Percentiles rank a stretch among this genome's conserved stretches.
phyloP scores from a whole-genome alignment of 768 basidiomycete species.

The Agrocybe praecox region DNA sequence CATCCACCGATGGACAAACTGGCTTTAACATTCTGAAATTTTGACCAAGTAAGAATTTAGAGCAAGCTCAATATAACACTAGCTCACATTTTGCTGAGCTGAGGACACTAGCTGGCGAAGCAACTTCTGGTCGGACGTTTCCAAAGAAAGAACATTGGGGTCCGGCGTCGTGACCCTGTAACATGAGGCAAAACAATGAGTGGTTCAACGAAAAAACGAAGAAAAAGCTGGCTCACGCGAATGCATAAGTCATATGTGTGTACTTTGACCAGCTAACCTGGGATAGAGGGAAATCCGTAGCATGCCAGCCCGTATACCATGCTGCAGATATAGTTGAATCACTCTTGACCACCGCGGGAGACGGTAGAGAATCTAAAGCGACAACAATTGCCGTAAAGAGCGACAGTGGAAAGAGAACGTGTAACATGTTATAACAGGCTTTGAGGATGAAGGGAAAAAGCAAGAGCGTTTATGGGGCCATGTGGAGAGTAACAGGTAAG shows the following conservation, averaged over 20 bases:
- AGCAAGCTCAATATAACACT: not conserved
- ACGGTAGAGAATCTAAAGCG: constrained; percentile 10
- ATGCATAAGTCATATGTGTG: constrained; percentile 58
- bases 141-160: constrained; percentile 32
- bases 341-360: constrained; percentile 13
- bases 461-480: not conserved
- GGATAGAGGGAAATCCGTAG: constrained; percentile 40
- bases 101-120: constrained; percentile 57
- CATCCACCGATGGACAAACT: constrained; percentile 69
- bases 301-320: constrained; percentile 54
- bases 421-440: not conserved
- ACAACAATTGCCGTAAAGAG: constrained; percentile 11
- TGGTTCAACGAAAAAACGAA: constrained; percentile 1
- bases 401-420: constrained; percentile 6
- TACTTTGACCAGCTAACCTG: constrained; percentile 54
- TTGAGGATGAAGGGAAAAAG: not conserved
- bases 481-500: not conserved
- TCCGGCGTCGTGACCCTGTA: constrained; percentile 42
- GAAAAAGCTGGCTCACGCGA: constrained; percentile 46
- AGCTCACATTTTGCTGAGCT: constrained; percentile 41
- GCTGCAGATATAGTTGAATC: constrained; percentile 33
- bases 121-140: constrained; percentile 44
- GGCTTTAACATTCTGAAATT: constrained; percentile 61
- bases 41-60: not conserved
- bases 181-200: not conserved